phyloP scores from a whole-genome alignment of 495 filamentous ascomycete species.

The Podospora pseudopauciseta region DNA sequence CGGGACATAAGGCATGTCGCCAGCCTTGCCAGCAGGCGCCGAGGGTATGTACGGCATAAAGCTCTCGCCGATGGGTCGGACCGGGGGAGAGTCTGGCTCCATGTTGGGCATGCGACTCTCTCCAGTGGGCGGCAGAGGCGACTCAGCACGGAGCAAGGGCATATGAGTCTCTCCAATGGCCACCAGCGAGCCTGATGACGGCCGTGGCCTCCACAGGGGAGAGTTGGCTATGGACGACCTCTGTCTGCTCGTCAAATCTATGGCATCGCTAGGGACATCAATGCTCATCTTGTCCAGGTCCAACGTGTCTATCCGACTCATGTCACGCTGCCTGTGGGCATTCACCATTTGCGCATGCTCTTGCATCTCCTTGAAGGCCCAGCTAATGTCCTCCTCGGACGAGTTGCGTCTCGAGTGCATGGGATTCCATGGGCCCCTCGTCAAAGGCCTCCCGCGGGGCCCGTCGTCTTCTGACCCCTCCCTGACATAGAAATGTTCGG shows the following conservation, averaged over 20 bases:
- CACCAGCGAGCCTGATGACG: slow-evolving; percentile 22
- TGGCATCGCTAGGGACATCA: slow-evolving; percentile 39
- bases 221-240: slow-evolving; percentile 34
- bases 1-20: slow-evolving; percentile 32
- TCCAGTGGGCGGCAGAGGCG: slow-evolving; percentile 36
- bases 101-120: slow-evolving; percentile 32
- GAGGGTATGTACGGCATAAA: slow-evolving; percentile 40
- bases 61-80: slow-evolving; percentile 35
- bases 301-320: slow-evolving; percentile 32
- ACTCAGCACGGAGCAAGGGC: slow-evolving; percentile 38
- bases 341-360: slow-evolving; percentile 41
- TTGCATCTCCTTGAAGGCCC: slow-evolving; percentile 52
- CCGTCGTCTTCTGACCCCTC: slow-evolving; percentile 49
- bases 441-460: slow-evolving; percentile 30
- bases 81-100: slow-evolving; percentile 26
- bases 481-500: slow-evolving; percentile 53
- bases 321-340: slow-evolving; percentile 10
- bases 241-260: slow-evolving; percentile 36
- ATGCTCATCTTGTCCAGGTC: slow-evolving; percentile 45
- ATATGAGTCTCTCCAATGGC: slow-evolving; percentile 40
- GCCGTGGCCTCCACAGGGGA: slow-evolving; percentile 27
- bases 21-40: slow-evolving; percentile 32
- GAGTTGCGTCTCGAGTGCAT: slow-evolving; percentile 40
- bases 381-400: slow-evolving; percentile 45
- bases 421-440: slow-evolving; percentile 35